These are phyloP conservation scores for Barnettozyma californica DNA, from an alignment of 805 yeast genomes.

Conservation along the genomic window DNA sequence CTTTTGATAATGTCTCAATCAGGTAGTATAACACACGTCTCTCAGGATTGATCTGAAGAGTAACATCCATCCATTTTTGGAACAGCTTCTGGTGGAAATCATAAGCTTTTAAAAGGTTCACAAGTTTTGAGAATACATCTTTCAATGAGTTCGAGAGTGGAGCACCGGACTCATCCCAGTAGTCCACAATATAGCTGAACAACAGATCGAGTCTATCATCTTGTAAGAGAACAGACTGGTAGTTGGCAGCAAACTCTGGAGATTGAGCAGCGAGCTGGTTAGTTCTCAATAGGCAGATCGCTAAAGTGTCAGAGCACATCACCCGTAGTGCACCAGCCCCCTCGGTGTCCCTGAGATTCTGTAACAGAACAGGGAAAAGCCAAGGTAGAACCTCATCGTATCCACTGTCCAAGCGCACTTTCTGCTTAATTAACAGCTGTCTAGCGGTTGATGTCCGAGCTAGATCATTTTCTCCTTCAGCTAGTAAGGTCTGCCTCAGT, in stretches of 20 bases:
- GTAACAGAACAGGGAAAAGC: conserved; percentile 27
- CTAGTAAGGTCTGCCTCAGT: background rate
- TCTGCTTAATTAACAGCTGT: conserved; percentile 14
- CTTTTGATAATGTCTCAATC: conserved; percentile 50
- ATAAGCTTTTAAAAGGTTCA: conserved; percentile 33
- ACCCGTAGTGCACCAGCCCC: conserved; percentile 37
- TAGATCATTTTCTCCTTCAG: background rate
- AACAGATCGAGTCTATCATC: conserved; percentile 26
- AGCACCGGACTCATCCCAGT: conserved; percentile 66
- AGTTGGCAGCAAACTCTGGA: conserved; percentile 5
- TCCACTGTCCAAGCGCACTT: conserved; percentile 7
- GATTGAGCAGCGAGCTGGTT: conserved; percentile 31
- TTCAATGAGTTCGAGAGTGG: conserved; percentile 65
- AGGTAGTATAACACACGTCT: conserved; percentile 59
- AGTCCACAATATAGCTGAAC: conserved; percentile 55
- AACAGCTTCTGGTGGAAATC: conserved; percentile 25
- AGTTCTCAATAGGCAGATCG: conserved; percentile 61
- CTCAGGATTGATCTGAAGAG: conserved; percentile 40
- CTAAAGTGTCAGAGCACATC: conserved; percentile 49
- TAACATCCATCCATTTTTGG: conserved; percentile 40
- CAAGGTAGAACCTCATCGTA: conserved; percentile 13
- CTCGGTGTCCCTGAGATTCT: conserved; percentile 27
- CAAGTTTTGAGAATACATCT: conserved; percentile 52
- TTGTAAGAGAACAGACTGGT: conserved; percentile 14
- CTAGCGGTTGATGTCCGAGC: background rate